These are phyloP conservation scores for Huntiella moniliformis DNA, from an alignment of 2,329 filamentous ascomycete species.

Conservation along the genomic window DNA sequence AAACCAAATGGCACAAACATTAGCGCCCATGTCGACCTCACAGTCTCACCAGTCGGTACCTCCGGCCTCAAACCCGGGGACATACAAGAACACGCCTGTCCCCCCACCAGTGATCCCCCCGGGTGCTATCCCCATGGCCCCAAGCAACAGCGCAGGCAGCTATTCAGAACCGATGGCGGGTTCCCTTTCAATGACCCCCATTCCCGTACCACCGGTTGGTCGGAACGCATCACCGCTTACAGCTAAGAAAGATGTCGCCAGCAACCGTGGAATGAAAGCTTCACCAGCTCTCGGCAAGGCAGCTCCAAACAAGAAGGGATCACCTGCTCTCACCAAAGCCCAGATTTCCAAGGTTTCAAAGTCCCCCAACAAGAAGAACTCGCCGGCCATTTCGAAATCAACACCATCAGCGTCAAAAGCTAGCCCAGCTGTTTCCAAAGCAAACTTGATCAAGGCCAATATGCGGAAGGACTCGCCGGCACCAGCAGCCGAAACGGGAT, in stretches of 20 bases:
- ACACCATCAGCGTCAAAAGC: conserved; percentile 4
- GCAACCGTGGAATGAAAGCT: conserved; percentile 5
- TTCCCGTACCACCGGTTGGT: neutral
- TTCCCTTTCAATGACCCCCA: neutral
- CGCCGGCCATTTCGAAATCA: conserved; percentile 3
- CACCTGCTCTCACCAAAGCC: conserved; percentile 9
- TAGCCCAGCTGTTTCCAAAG: conserved; percentile 5
- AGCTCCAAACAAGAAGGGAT: conserved; percentile 5
- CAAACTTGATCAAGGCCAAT: conserved; percentile 2
- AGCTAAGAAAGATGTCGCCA: conserved; percentile 8
- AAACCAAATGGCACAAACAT: neutral
- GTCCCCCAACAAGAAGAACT: conserved; percentile 9
- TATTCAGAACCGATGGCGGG: neutral
- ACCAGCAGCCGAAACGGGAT: conserved; percentile 4
- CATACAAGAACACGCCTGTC: conserved; percentile 8
- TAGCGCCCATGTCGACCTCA: neutral
- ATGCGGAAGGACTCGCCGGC: conserved; percentile 7
- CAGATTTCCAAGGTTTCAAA: conserved; percentile 7
- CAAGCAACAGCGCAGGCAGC: neutral
- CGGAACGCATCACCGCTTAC: conserved; percentile 6
- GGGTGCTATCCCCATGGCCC: neutral
- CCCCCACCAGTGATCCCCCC: conserved; percentile 10
- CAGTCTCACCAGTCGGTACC: neutral
- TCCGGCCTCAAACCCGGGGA: neutral
- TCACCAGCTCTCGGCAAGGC: conserved; percentile 7